A percentile compares a stretch with the other conserved stretches of the same genome.
Conservation (phyloP, 2,329 filamentous ascomycete species). For the Nigrospora oryzae region DNA sequence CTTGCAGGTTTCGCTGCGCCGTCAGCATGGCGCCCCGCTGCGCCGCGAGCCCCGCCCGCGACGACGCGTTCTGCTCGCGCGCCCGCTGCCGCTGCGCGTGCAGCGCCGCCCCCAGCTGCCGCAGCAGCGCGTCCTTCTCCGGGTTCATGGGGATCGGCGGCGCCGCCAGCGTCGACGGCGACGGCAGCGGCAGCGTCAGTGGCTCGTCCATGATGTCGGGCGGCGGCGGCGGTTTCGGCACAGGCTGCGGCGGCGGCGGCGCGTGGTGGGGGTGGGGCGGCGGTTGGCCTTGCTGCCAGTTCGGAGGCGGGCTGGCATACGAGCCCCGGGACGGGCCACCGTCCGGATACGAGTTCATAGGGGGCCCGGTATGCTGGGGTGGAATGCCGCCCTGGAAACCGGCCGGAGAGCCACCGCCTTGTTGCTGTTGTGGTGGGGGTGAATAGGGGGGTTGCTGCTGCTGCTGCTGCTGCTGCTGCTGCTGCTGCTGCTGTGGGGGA, state of each 20-base stretch:
- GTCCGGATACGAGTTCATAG: neutral
- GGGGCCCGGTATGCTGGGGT: conserved; percentile 1
- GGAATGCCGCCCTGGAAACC: no score
- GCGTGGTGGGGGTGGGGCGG: conserved; percentile 3
- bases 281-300: conserved; percentile 16
- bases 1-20: conserved; percentile 61
- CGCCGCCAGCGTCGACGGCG: conserved; percentile 46
- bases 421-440: conserved; percentile 4
- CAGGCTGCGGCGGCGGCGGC: conserved; percentile 21
- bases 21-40: conserved; percentile 71
- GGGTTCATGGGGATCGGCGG: conserved; percentile 93
- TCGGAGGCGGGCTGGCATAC: neutral
- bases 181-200: conserved; percentile 40
- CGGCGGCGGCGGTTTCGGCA: conserved; percentile 31
- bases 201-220: conserved; percentile 52
- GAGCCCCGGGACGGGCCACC: neutral
- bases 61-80: conserved; percentile 63
- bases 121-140: conserved; percentile 81
- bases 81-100: conserved; percentile 60
- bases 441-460: conserved; percentile 10
- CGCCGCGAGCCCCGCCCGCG: conserved; percentile 65
- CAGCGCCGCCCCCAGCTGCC: conserved; percentile 65
- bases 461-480: conserved; percentile 12
- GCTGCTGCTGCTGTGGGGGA: conserved; percentile 11
- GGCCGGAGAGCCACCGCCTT: conserved; percentile 5